Conservation (phyloP, 495 filamentous ascomycete species). For the Aspergillus cavernicola region DNA sequence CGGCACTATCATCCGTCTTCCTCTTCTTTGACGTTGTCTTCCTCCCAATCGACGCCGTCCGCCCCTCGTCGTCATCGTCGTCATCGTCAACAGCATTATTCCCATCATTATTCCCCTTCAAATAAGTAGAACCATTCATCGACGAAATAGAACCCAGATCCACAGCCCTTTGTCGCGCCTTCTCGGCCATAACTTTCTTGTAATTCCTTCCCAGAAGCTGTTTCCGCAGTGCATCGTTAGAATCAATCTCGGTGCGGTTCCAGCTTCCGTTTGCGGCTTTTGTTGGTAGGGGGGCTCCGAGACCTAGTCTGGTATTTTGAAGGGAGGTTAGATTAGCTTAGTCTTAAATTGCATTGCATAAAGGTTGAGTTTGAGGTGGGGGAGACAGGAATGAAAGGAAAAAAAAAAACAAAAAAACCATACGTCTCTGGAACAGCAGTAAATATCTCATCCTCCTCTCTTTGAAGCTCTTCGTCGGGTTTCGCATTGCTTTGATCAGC, state of each 20-base stretch:
- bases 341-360: not conserved
- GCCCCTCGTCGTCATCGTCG: constrained; percentile 57
- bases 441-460: constrained; percentile 50
- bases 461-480: constrained; percentile 40
- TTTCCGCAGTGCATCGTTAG: constrained; percentile 44
- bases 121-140: not conserved
- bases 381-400: not conserved
- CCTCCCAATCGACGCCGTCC: constrained; percentile 52
- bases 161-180: constrained; percentile 8
- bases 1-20: constrained; percentile 9
- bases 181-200: constrained; percentile 36
- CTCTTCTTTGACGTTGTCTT: constrained; percentile 21
- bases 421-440: constrained; percentile 51
- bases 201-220: constrained; percentile 49
- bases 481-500: constrained; percentile 42
- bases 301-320: constrained; percentile 35
- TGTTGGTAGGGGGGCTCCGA: constrained; percentile 44
- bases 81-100: constrained; percentile 29
- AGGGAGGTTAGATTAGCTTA: not conserved
- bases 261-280: constrained; percentile 38
- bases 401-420: constrained; percentile 7
- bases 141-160: constrained; percentile 4
- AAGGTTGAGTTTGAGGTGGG: no score
- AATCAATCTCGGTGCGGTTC: constrained; percentile 37
- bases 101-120: not conserved